phyloP scores from a whole-genome alignment of 768 basidiomycete genomes.

The Cytidiella melzeri region DNA sequence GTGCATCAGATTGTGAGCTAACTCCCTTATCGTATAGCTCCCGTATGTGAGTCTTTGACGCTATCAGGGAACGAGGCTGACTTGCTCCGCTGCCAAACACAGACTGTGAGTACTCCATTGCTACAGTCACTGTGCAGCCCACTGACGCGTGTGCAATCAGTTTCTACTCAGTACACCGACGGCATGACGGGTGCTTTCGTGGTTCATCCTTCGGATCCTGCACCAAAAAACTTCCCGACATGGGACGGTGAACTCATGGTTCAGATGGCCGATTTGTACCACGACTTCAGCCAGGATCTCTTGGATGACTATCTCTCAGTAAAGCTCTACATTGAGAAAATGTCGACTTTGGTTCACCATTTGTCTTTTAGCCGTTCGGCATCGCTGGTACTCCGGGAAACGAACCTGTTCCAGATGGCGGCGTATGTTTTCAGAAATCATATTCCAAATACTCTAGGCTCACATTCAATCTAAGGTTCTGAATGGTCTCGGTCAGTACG shows the following conservation, averaged over 20 bases:
- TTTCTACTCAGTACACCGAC: constrained; percentile 37
- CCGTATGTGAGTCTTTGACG: not conserved
- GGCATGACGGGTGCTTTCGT: constrained; percentile 44
- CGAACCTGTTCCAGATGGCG: constrained; percentile 30
- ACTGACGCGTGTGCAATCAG: constrained; percentile 9
- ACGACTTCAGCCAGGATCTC: constrained; percentile 20
- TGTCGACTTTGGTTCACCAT: not conserved
- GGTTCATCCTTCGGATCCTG: constrained; percentile 35
- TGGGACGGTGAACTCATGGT: constrained; percentile 37
- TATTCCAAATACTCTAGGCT: not conserved
- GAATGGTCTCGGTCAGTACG: constrained; percentile 30
- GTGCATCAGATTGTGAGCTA: not conserved
- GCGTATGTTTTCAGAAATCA: constrained; percentile 14
- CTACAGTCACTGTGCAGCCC: too few species aligned
- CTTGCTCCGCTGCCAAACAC: not conserved
- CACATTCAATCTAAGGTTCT: constrained; percentile 21
- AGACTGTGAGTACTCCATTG: constrained; percentile 17
- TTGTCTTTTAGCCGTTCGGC: constrained; percentile 20
- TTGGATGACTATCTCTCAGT: constrained; percentile 22
- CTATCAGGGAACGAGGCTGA: not conserved
- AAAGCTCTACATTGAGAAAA: not conserved
- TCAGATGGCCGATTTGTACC: constrained; percentile 34
- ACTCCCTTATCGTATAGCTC: not conserved
- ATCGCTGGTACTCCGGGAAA: constrained; percentile 26
- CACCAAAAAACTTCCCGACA: constrained; percentile 24